These are phyloP conservation scores for Verticillium zaregamsianum DNA, from an alignment of 2,329 filamentous ascomycete genomes.

Conservation along the genomic window DNA sequence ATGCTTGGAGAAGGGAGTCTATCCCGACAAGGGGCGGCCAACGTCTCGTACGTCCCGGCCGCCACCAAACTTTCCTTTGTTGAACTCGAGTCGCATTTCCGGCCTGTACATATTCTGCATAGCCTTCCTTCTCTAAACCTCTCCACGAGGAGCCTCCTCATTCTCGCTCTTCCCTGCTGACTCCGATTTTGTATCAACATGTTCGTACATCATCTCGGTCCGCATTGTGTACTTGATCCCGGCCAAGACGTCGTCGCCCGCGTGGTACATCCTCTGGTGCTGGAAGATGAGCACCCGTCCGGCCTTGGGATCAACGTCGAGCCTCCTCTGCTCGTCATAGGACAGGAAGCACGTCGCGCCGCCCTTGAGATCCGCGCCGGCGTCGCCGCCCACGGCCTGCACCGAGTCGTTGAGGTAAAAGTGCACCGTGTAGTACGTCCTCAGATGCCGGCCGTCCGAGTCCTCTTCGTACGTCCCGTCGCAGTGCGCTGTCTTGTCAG, in stretches of 20 bases:
- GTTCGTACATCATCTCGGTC: constrained; percentile 47
- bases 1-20: neutral
- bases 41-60: neutral
- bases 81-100: neutral
- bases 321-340: constrained; percentile 29
- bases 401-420: constrained; percentile 50
- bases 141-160: too few species aligned
- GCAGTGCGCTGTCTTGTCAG: constrained; percentile 50
- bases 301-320: constrained; percentile 52
- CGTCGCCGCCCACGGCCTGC: constrained; percentile 28
- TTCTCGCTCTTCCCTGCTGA: neutral
- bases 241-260: constrained; percentile 45
- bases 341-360: constrained; percentile 55
- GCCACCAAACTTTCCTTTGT: neutral
- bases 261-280: constrained; percentile 46
- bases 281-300: constrained; percentile 60
- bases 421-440: constrained; percentile 51
- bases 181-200: neutral
- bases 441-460: constrained; percentile 32
- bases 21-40: neutral
- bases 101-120: neutral
- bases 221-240: constrained; percentile 55
- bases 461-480: constrained; percentile 59
- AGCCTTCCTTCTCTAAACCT: neutral
- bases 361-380: constrained; percentile 35